Conservation (phyloP, 495 filamentous ascomycete genomes). For the Schizothecium vesticola region DNA sequence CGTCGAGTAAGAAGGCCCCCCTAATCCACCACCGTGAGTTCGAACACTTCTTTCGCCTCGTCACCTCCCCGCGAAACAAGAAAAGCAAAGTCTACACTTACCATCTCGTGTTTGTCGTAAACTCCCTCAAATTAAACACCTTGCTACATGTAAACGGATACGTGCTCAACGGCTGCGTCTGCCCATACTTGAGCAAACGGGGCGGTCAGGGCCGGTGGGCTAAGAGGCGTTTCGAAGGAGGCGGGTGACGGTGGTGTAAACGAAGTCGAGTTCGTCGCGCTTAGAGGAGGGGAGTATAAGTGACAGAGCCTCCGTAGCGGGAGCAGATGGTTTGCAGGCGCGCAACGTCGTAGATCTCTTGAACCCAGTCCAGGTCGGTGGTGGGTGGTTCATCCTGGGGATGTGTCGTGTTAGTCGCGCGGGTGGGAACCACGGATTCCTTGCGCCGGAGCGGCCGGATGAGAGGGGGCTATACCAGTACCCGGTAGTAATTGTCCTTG, state of each 20-base stretch:
- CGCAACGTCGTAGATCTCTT: slow-evolving; percentile 43
- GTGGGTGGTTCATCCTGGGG: slow-evolving; percentile 36
- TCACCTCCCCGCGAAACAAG: too few relatives aligned
- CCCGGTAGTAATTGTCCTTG: slow-evolving; percentile 47
- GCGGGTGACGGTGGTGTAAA: slow-evolving; percentile 30
- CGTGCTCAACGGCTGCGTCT: slow-evolving; percentile 23
- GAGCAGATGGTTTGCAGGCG: slow-evolving; percentile 41
- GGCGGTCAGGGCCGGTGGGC: slow-evolving; percentile 10
- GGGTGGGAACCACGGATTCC: too few relatives aligned
- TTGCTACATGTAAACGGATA: slow-evolving; percentile 54
- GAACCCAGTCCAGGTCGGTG: slow-evolving; percentile 44
- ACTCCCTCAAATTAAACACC: slow-evolving; percentile 62
- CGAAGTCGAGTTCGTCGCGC: slow-evolving; percentile 26
- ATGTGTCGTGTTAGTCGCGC: slow-evolving; percentile 2
- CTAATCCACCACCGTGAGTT: too few relatives aligned
- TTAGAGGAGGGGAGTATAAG: not conserved
- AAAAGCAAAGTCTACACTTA: too few relatives aligned
- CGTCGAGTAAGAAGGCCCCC: slow-evolving; percentile 58
- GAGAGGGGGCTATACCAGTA: slow-evolving; percentile 25
- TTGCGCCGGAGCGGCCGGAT: not conserved
- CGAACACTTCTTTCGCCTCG: too few relatives aligned
- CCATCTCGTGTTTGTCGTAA: slow-evolving; percentile 48
- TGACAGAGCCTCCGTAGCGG: not conserved
- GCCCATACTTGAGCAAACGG: slow-evolving; percentile 21
- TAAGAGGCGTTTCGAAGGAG: slow-evolving; percentile 33